phyloP scores from a whole-genome alignment of 495 filamentous ascomycete species.

The Hypoxylon rickii region DNA sequence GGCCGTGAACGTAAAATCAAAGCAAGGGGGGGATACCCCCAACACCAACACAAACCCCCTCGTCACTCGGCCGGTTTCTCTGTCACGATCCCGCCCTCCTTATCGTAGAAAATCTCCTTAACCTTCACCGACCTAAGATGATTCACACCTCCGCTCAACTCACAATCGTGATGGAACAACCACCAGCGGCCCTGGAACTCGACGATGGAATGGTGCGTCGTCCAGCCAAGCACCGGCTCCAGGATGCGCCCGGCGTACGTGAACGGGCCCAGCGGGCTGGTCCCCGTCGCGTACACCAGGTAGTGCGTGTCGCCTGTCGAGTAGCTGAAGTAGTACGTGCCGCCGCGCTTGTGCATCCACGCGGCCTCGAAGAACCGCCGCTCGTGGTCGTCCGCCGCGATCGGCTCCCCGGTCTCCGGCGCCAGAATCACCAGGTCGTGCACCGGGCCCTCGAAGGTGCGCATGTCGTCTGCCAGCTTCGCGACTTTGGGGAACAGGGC shows the following conservation, averaged over 20 bases:
- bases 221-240: constrained; percentile 78
- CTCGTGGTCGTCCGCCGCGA: constrained; percentile 69
- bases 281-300: constrained; percentile 66
- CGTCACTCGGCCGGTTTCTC: constrained; percentile 41
- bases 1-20: no score
- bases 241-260: constrained; percentile 70
- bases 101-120: constrained; percentile 72
- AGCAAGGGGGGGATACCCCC: background rate
- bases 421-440: constrained; percentile 61
- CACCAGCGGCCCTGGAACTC: constrained; percentile 72
- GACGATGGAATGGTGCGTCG: constrained; percentile 77
- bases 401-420: constrained; percentile 58
- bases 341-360: constrained; percentile 71
- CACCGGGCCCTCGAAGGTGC: constrained; percentile 54
- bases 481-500: constrained; percentile 66
- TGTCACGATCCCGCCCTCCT: constrained; percentile 59
- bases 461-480: constrained; percentile 66
- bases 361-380: constrained; percentile 78
- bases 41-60: background rate
- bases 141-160: constrained; percentile 62
- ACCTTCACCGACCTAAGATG: constrained; percentile 73
- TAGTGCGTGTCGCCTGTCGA: constrained; percentile 77
- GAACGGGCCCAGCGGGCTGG: constrained; percentile 68
- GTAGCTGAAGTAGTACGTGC: constrained; percentile 74
- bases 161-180: constrained; percentile 74